Evolutionary conservation across 257 asterid species (phyloP), one percentile per base, ranked within the genome.

Genomic region (Jacaranda copaia): DNA sequence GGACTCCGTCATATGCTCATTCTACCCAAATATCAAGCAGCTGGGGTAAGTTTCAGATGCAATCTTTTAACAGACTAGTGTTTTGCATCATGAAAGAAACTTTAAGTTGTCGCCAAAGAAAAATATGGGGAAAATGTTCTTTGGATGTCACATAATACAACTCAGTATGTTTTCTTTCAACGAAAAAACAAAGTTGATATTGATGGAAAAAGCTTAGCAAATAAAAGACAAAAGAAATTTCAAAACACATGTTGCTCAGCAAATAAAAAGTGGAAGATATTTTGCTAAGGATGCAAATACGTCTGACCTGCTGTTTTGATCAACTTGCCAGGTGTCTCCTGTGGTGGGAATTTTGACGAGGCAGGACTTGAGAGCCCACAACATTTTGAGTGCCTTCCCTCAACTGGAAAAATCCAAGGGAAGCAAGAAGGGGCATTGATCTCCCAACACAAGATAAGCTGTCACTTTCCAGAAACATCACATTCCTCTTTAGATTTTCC

Each of bases 311-410:
- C 49, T 66, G 56, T 74, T 78, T 70, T 72, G 67, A 40, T 43
- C 71, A 75, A 16, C 70, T 73, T 68, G 62, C 69, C 77, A 94
- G 98, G 95, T 86, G 55, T 75, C 77, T 73, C 97, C 98, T 0
- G 96, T 89, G 80, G 92, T 85, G 51, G 98, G 96, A 85, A 87
- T 94, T 80, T 86, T 94, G 90, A 94, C 98, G 36, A 86, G 98
- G 88, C 98, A 92, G 87, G 98, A 92, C 87, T 84, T 90, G 86
- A 91, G 91, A 76, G 90, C 92, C 74, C 92, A 89, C 85, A 94
- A 89, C 86, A 90, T 90, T 75, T 81, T 91, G 90, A 83, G 85
- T 70, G 92, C 81, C 62, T 89, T 94, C 67, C 97, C 97, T 77
- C 85, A 89, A 74, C 90, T 92, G 79, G 89, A 80, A 18, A 90